A percentile compares a stretch with the other conserved stretches of the same genome.
Evolutionary conservation across 225 moss, liverwort and hornwort genomes (phyloP).

Genomic region (Antitrichia curtipendula): DNA sequence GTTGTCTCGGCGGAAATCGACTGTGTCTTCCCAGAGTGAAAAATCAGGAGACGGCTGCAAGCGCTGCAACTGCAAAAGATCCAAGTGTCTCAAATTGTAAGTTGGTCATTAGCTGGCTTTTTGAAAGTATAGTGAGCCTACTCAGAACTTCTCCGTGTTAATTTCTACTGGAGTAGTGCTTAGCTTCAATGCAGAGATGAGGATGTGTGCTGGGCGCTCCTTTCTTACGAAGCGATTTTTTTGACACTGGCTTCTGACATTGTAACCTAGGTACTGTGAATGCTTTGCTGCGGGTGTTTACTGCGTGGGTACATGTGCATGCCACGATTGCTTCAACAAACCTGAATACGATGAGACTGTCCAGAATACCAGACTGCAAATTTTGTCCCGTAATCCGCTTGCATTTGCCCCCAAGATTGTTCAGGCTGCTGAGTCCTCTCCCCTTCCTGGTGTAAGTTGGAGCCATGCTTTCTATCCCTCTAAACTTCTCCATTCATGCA

Average conservation of each 20-base stretch:
- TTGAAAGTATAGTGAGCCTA: background rate
- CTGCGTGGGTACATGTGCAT: conserved; percentile 88
- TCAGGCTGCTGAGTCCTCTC: conserved; percentile 67
- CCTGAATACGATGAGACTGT: conserved; percentile 85
- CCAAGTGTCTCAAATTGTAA: conserved; percentile 89
- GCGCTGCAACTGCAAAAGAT: conserved; percentile 97
- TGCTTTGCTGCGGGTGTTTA: conserved; percentile 98
- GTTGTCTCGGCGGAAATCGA: conserved; percentile 56
- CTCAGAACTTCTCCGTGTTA: background rate
- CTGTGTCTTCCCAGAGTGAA: conserved; percentile 48
- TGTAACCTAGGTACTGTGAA: conserved; percentile 63
- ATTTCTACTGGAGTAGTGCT: background rate
- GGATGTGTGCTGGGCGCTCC: background rate
- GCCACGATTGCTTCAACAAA: conserved; percentile 96
- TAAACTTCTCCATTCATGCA: background rate
- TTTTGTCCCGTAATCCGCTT: conserved; percentile 83
- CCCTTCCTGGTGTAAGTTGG: conserved; percentile 49
- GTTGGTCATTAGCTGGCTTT: background rate
- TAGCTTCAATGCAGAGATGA: background rate
- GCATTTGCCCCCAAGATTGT: conserved; percentile 96
- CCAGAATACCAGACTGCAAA: conserved; percentile 59
- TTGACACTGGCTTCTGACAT: background rate
- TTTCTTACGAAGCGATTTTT: background rate
- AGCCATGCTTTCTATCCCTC: background rate
- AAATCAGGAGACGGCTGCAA: conserved; percentile 85